A percentile compares a stretch with the other conserved stretches of the same genome.
Conservation (phyloP, 2,329 filamentous ascomycete genomes). For the Pseudogymnoascus destructans region DNA sequence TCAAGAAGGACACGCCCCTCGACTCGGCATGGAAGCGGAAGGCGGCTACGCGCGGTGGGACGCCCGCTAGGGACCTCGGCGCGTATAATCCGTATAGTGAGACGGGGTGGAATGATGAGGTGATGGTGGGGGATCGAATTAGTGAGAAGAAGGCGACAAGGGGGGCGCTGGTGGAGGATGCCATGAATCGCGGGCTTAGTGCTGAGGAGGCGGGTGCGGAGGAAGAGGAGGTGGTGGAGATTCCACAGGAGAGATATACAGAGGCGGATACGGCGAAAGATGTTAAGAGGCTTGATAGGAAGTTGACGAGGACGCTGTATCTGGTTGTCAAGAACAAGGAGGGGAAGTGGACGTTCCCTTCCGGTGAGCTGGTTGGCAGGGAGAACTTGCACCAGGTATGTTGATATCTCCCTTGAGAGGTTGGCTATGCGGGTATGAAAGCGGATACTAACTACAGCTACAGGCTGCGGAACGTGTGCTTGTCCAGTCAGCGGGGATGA, state of each 20-base stretch:
- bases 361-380: conserved; percentile 50
- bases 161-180: conserved; percentile 60
- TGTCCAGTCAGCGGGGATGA: conserved; percentile 63
- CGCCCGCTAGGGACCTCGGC: conserved; percentile 73
- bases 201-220: conserved; percentile 27
- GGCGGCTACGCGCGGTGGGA: conserved; percentile 56
- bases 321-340: conserved; percentile 64
- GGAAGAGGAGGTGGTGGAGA: conserved; percentile 51
- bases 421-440: neutral
- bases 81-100: conserved; percentile 62
- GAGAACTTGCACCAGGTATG: conserved; percentile 77
- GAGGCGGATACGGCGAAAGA: conserved; percentile 70
- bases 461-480: conserved; percentile 76
- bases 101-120: conserved; percentile 81
- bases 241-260: conserved; percentile 55
- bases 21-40: conserved; percentile 87
- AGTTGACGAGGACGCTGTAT: conserved; percentile 73
- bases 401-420: conserved; percentile 15
- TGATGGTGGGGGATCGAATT: conserved; percentile 59
- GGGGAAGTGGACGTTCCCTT: conserved; percentile 71
- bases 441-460: conserved; percentile 5
- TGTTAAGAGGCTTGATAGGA: conserved; percentile 62
- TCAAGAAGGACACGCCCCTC: conserved; percentile 74
- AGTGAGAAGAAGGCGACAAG: conserved; percentile 51
- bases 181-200: conserved; percentile 40